Conservation (phyloP, 2,329 filamentous ascomycete species). For the Neofusicoccum sp. region DNA sequence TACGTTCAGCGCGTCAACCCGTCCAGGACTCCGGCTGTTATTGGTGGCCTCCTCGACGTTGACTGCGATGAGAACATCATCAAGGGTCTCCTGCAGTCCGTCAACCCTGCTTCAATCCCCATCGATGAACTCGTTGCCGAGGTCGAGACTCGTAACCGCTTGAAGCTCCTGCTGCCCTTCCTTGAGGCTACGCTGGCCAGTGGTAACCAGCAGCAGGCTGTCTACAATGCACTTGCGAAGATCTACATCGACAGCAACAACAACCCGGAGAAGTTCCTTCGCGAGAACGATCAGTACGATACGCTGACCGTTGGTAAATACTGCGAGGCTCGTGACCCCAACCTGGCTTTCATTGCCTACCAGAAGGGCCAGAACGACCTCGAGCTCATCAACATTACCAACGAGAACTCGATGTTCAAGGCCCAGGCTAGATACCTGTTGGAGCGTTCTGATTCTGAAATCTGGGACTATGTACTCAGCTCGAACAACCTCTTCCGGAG, state of each 20-base stretch:
- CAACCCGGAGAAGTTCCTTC: slow-evolving; percentile 94
- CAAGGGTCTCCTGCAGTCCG: slow-evolving; percentile 82
- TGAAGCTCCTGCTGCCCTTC: slow-evolving; percentile 95
- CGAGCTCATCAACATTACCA: slow-evolving; percentile 95
- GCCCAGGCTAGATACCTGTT: slow-evolving; percentile 94
- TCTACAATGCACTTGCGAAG: slow-evolving; percentile 96
- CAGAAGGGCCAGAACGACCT: slow-evolving; percentile 96
- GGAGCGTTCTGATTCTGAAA: slow-evolving; percentile 82
- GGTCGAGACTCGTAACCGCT: slow-evolving; percentile 91
- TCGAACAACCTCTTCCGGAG: slow-evolving; percentile 94
- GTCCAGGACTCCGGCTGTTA: slow-evolving; percentile 81
- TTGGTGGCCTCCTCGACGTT: slow-evolving; percentile 91
- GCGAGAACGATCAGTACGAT: slow-evolving; percentile 96
- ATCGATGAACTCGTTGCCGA: slow-evolving; percentile 92
- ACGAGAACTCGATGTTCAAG: slow-evolving; percentile 99
- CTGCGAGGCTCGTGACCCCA: slow-evolving; percentile 97
- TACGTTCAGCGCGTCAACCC: slow-evolving; percentile 98
- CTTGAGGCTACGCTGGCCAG: slow-evolving; percentile 84
- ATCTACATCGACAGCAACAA: slow-evolving; percentile 99
- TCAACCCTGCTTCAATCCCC: slow-evolving; percentile 79
- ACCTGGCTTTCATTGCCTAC: slow-evolving; percentile 92
- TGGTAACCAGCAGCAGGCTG: slow-evolving; percentile 92
- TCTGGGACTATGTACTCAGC: slow-evolving; percentile 93
- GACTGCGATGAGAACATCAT: slow-evolving; percentile 97
- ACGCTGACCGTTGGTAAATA: slow-evolving; percentile 92